Evolutionary conservation across 2,329 filamentous ascomycete genomes (phyloP).

Genomic region (Pseudogymnoascus sp.): DNA sequence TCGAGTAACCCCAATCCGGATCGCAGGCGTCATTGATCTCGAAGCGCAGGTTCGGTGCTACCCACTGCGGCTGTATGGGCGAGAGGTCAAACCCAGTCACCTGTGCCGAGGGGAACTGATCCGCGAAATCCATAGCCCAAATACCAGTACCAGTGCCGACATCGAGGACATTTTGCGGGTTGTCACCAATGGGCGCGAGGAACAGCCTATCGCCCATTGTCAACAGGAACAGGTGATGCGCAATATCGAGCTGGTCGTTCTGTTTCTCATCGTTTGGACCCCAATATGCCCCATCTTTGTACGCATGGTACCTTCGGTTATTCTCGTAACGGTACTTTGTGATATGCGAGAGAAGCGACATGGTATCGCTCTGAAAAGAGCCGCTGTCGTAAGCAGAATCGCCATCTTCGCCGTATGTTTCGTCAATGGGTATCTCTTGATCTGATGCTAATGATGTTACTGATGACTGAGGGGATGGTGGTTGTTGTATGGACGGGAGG

Average conservation of each 20-base stretch:
- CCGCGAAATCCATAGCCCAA: slow-evolving; percentile 35
- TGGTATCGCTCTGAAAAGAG: slow-evolving; percentile 12
- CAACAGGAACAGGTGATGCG: slow-evolving; percentile 23
- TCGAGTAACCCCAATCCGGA: slow-evolving; percentile 32
- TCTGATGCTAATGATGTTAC: not conserved
- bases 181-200: slow-evolving; percentile 26
- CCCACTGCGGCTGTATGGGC: slow-evolving; percentile 35
- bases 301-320: slow-evolving; percentile 42
- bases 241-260: slow-evolving; percentile 25
- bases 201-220: slow-evolving; percentile 21
- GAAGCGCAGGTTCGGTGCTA: slow-evolving; percentile 56
- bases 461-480: not conserved
- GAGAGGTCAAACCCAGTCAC: slow-evolving; percentile 30
- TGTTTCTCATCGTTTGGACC: slow-evolving; percentile 26
- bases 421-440: not conserved
- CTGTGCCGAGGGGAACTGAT: slow-evolving; percentile 25
- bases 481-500: not conserved
- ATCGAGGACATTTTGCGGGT: slow-evolving; percentile 31
- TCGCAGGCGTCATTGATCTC: slow-evolving; percentile 54
- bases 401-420: not conserved
- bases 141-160: slow-evolving; percentile 38
- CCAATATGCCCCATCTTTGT: slow-evolving; percentile 35
- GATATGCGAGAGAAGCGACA: slow-evolving; percentile 20
- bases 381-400: slow-evolving; percentile 11
- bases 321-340: slow-evolving; percentile 34